A percentile compares a stretch with the other conserved stretches of the same genome.
These are phyloP conservation scores for Penicillium lividum DNA, from an alignment of 495 filamentous ascomycete genomes.

Conservation along the genomic window DNA sequence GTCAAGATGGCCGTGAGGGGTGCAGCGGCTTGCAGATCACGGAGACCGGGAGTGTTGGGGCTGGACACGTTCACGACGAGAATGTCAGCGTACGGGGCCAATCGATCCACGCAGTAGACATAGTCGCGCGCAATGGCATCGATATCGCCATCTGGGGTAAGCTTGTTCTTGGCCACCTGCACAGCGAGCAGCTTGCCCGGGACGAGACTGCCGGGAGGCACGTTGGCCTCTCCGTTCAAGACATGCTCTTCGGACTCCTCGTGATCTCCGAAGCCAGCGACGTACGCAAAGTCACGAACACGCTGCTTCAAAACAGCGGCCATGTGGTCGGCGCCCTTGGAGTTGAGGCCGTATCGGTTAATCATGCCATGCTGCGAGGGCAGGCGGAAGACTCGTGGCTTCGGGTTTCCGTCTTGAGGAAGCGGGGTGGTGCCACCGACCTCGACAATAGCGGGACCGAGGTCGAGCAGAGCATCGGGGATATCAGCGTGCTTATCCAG, in stretches of 20 bases:
- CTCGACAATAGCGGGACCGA: constrained; percentile 83
- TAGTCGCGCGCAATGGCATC: constrained; percentile 84
- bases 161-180: constrained; percentile 98
- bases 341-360: constrained; percentile 92
- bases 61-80: constrained; percentile 96
- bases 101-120: constrained; percentile 75
- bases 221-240: constrained; percentile 66
- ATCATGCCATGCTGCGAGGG: constrained; percentile 80
- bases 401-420: constrained; percentile 83
- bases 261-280: constrained; percentile 62
- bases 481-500: constrained; percentile 93
- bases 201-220: constrained; percentile 71
- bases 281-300: constrained; percentile 72
- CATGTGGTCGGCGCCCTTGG: constrained; percentile 82
- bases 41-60: constrained; percentile 90
- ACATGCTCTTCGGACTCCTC: constrained; percentile 67
- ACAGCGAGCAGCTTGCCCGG: constrained; percentile 78
- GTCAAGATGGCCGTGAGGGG: constrained; percentile 77
- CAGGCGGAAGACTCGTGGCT: constrained; percentile 84
- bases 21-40: constrained; percentile 77
- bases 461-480: constrained; percentile 74
- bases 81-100: constrained; percentile 88
- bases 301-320: constrained; percentile 76
- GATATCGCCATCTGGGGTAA: constrained; percentile 79
- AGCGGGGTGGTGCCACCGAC: constrained; percentile 86